phyloP scores from a whole-genome alignment of 495 filamentous ascomycete genomes.

The Rusavskia elegans region DNA sequence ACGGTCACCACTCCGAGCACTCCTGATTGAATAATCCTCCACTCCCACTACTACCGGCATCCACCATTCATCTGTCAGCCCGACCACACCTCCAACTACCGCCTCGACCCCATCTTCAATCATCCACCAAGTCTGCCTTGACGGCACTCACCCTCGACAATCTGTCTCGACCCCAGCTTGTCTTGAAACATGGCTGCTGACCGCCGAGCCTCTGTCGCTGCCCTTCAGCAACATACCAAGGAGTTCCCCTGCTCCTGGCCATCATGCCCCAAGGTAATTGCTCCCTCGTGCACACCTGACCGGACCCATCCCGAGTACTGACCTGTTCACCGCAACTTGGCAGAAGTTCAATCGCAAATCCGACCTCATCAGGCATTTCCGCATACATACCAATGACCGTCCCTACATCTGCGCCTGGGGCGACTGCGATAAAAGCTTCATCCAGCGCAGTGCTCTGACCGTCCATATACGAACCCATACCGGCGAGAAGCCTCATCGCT shows the following conservation, averaged over 20 bases:
- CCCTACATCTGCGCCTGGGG: conserved; percentile 57
- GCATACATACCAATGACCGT: conserved; percentile 82
- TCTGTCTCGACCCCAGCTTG: background rate
- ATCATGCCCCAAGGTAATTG: background rate
- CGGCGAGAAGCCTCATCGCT: conserved; percentile 78
- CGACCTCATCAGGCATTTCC: conserved; percentile 72
- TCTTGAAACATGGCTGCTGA: background rate
- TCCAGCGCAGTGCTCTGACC: conserved; percentile 74
- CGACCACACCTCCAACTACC: background rate
- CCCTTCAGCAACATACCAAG: background rate
- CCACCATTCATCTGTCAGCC: too few relatives aligned
- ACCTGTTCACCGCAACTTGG: background rate
- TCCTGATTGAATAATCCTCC: too few relatives aligned
- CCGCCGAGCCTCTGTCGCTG: background rate
- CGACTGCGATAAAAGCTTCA: conserved; percentile 76
- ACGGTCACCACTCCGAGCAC: too few relatives aligned
- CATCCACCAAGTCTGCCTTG: background rate
- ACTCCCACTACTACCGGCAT: background rate
- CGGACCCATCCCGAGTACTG: background rate
- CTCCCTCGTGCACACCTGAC: background rate
- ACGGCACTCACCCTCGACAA: background rate
- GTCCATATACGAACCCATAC: conserved; percentile 81
- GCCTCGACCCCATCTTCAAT: background rate
- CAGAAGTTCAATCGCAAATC: conserved; percentile 91
- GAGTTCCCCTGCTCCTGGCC: background rate